Evolutionary conservation across 768 basidiomycete genomes (phyloP).

Genomic region (Mycena rebaudengoi): DNA sequence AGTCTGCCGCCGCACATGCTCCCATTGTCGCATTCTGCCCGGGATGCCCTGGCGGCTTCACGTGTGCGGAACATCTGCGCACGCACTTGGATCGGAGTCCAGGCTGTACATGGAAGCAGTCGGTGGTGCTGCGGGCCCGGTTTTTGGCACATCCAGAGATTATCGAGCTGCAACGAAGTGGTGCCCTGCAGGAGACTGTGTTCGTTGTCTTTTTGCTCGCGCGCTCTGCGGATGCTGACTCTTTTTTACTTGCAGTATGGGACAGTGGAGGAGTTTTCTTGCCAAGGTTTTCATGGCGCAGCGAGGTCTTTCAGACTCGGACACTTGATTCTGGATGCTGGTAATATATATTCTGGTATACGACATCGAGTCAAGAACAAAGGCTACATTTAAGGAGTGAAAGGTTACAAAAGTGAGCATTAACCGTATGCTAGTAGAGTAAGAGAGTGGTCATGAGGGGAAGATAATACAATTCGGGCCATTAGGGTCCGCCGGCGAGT

Average conservation of each 20-base stretch:
- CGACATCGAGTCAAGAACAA: too few species aligned
- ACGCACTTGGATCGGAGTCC: not conserved
- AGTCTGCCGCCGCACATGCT: not conserved
- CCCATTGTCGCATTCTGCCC: not conserved
- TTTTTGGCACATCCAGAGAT: not conserved
- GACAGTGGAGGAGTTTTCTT: not conserved
- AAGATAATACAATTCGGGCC: not conserved
- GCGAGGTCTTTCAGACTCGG: not conserved
- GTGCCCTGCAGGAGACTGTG: not conserved
- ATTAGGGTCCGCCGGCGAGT: not conserved
- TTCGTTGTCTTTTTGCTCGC: not conserved
- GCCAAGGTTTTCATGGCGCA: not conserved
- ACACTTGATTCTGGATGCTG: too few species aligned
- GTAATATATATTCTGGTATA: too few species aligned
- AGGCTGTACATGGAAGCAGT: not conserved
- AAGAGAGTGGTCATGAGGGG: too few species aligned
- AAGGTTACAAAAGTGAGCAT: too few species aligned
- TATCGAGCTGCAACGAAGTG: not conserved
- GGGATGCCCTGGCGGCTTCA: not conserved
- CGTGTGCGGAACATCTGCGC: not conserved
- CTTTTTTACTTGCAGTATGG: not conserved
- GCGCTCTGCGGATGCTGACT: not conserved
- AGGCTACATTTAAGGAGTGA: too few species aligned
- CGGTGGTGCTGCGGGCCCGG: not conserved
- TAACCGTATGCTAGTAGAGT: too few species aligned